Conservation (phyloP, 2,329 filamentous ascomycete genomes). For the Emydomyces testavorans region DNA sequence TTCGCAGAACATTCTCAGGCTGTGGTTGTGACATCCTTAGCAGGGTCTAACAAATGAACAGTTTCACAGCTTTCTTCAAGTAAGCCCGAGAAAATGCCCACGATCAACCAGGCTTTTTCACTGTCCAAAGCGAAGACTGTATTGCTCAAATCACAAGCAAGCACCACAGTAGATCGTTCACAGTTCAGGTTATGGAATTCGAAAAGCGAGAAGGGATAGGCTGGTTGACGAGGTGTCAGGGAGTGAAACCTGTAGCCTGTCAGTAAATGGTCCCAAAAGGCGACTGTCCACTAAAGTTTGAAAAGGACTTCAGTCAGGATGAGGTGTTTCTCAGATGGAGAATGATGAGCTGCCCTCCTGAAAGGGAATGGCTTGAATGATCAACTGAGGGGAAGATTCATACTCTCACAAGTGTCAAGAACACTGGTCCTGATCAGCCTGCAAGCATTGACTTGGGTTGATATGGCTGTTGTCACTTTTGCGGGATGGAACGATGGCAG, state of each 20-base stretch:
- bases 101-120: neutral
- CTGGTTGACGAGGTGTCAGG: slow-evolving; percentile 1
- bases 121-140: neutral
- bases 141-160: neutral
- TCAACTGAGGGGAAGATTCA: neutral
- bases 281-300: neutral
- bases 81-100: neutral
- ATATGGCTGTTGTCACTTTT: neutral
- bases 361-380: neutral
- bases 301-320: neutral
- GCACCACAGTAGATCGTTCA: neutral
- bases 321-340: neutral
- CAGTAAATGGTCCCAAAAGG: neutral
- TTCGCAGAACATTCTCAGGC: slow-evolving; percentile 34
- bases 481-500: too few species aligned
- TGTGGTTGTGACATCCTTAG: slow-evolving; percentile 31
- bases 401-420: neutral
- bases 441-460: neutral
- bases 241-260: slow-evolving; percentile 2
- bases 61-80: neutral
- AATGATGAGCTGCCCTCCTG: neutral
- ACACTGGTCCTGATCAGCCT: neutral
- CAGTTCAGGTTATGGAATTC: neutral
- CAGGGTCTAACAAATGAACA: neutral
- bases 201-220: neutral